Evolutionary conservation across 495 filamentous ascomycete genomes (phyloP).

Genomic region (Aspergillus heteromorphus): DNA sequence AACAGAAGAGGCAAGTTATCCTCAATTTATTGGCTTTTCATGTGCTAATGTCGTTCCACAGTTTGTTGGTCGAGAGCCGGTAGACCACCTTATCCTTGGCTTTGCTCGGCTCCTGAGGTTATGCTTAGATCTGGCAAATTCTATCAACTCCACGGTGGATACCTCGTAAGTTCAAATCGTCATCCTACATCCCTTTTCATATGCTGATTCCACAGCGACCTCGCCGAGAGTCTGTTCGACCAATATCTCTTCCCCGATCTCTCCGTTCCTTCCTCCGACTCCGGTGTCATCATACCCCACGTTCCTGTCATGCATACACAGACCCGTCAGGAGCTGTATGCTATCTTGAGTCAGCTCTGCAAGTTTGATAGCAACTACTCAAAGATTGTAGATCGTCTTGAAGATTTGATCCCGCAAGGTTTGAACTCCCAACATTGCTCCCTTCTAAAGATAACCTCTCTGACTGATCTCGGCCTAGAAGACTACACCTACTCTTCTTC

Average conservation of each 20-base stretch:
- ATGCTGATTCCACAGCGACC: constrained; percentile 15
- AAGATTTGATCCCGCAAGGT: constrained; percentile 48
- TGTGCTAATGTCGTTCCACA: constrained; percentile 15
- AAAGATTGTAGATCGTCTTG: constrained; percentile 47
- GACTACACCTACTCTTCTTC: constrained; percentile 53
- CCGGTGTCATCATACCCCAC: constrained; percentile 21
- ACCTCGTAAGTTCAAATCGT: constrained; percentile 23
- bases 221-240: constrained; percentile 57
- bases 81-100: constrained; percentile 45
- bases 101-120: constrained; percentile 42
- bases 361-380: constrained; percentile 50
- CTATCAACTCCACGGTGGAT: constrained; percentile 38
- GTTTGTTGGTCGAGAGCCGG: constrained; percentile 46
- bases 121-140: constrained; percentile 45
- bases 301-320: constrained; percentile 47
- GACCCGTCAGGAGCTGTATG: constrained; percentile 60
- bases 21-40: background rate
- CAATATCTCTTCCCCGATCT: constrained; percentile 66
- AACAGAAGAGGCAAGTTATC: constrained; percentile 41
- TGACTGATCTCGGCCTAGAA: constrained; percentile 9
- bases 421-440: constrained; percentile 17
- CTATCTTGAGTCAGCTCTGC: constrained; percentile 54
- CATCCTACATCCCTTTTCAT: constrained; percentile 1
- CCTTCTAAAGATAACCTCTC: background rate
- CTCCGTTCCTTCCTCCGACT: constrained; percentile 23